Evolutionary conservation across 305 asterid species (phyloP).

Genomic region (Fraxinus angustifolia): DNA sequence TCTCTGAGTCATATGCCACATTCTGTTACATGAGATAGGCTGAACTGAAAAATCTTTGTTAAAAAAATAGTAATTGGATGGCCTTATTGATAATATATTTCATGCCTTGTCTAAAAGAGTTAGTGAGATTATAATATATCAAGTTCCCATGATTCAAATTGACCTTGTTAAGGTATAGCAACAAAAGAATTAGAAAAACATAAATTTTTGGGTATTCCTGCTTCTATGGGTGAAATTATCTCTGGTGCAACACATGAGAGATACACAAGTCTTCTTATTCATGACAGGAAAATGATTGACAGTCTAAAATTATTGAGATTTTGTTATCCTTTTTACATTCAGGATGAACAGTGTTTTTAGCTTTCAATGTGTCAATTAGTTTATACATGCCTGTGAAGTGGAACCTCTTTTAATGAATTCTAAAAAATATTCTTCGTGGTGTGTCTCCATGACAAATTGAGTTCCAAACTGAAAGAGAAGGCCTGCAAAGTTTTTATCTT

Average conservation of each 20-base stretch:
- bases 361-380: constrained; percentile 4
- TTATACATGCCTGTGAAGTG: neutral
- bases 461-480: neutral
- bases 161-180: neutral
- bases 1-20: neutral
- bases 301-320: neutral
- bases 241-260: neutral
- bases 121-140: neutral
- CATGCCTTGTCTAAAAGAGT: neutral
- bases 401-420: neutral
- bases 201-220: neutral
- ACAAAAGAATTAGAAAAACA: neutral
- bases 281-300: neutral
- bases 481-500: neutral
- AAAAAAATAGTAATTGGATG: neutral
- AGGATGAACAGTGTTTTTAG: neutral
- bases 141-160: neutral
- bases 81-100: neutral
- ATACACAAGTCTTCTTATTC: neutral
- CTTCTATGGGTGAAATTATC: neutral
- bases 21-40: neutral
- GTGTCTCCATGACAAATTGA: neutral
- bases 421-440: neutral
- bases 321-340: neutral
- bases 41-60: neutral